A percentile compares a stretch with the other conserved stretches of the same genome.
These are phyloP conservation scores for Astrocystis sublimbata DNA, from an alignment of 495 filamentous ascomycete species.

Conservation along the genomic window DNA sequence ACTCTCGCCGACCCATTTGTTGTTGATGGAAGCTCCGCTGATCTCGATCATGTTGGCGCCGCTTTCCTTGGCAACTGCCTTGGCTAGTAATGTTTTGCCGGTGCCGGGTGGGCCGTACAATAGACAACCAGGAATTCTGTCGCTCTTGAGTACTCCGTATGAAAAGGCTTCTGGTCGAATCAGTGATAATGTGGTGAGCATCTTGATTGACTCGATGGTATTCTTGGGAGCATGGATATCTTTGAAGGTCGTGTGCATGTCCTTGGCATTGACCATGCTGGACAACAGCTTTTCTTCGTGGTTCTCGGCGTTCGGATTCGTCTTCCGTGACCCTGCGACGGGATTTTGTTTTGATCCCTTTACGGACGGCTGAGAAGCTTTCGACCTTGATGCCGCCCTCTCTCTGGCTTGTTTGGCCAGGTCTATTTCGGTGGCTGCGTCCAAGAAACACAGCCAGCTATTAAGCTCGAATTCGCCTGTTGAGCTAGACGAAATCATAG, in stretches of 20 bases:
- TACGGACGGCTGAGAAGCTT: neutral
- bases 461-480: constrained; percentile 21
- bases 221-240: constrained; percentile 79
- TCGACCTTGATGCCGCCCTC: constrained; percentile 1
- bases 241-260: constrained; percentile 80
- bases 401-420: constrained; percentile 15
- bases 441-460: constrained; percentile 23
- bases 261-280: constrained; percentile 77
- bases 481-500: constrained; percentile 53
- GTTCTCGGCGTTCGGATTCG: constrained; percentile 25
- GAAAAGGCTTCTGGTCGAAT: constrained; percentile 90
- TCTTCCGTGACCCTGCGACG: constrained; percentile 11
- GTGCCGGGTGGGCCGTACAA: constrained; percentile 96
- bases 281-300: constrained; percentile 82
- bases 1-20: constrained; percentile 94
- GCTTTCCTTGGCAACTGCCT: constrained; percentile 93
- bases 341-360: neutral
- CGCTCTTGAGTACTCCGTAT: constrained; percentile 90
- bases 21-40: constrained; percentile 70
- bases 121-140: constrained; percentile 85
- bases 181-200: constrained; percentile 83
- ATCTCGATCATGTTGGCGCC: constrained; percentile 75
- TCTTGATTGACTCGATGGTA: constrained; percentile 86
- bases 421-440: neutral
- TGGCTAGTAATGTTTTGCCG: constrained; percentile 92